Evolutionary conservation across 2,329 filamentous ascomycete species (phyloP).

Genomic region (Diaporthe sp.): DNA sequence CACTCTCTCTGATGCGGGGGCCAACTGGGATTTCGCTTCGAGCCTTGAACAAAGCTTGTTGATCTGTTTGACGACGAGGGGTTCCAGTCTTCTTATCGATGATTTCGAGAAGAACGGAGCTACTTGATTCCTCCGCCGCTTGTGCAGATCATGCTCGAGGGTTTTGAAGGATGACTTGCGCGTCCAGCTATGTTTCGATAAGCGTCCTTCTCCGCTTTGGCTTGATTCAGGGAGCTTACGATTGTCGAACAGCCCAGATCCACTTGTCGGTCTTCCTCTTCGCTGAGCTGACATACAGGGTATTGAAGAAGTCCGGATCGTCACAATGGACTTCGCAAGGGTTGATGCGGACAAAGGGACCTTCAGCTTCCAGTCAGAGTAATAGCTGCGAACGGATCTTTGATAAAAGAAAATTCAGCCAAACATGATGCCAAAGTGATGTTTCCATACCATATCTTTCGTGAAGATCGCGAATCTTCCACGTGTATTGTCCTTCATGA

Average conservation of each 20-base stretch:
- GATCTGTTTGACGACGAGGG: background rate
- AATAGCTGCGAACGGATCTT: background rate
- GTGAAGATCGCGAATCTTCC: slow-evolving; percentile 10
- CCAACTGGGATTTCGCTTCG: background rate
- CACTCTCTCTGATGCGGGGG: background rate
- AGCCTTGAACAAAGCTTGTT: slow-evolving; percentile 6
- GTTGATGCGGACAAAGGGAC: slow-evolving; percentile 20
- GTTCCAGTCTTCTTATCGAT: slow-evolving; percentile 4
- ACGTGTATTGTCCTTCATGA: background rate
- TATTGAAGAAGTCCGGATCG: slow-evolving; percentile 13
- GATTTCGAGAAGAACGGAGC: slow-evolving; percentile 4
- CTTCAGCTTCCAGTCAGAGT: background rate
- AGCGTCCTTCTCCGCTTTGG: background rate
- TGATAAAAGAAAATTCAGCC: too few species aligned
- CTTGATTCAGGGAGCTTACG: background rate
- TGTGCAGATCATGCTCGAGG: background rate
- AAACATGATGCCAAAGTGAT: too few species aligned
- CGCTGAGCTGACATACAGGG: background rate
- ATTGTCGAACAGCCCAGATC: slow-evolving; percentile 12
- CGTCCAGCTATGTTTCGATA: background rate
- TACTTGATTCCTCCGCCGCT: background rate
- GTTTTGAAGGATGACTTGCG: slow-evolving; percentile 6
- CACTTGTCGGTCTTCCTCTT: slow-evolving; percentile 18
- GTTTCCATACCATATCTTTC: background rate
- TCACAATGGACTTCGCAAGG: slow-evolving; percentile 17